Evolutionary conservation across 805 yeast genomes (phyloP).

Genomic region (Metschnikowia peoriensis): DNA sequence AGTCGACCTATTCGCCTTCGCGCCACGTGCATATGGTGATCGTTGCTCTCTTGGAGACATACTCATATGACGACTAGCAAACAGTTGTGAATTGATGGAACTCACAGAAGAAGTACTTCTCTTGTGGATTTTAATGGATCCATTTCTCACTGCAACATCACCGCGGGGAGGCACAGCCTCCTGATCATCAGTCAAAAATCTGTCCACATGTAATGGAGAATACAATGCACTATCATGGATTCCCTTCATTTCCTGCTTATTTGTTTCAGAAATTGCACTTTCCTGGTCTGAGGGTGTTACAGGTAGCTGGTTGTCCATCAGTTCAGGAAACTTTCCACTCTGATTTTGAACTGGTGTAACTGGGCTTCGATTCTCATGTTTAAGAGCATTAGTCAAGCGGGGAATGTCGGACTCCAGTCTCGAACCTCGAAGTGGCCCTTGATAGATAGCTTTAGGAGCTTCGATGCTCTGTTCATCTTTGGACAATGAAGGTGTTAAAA

Average conservation of each 20-base stretch:
- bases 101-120: conserved; percentile 11
- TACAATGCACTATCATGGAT: conserved; percentile 4
- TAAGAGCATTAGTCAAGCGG: not conserved
- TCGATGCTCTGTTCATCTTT: conserved; percentile 1
- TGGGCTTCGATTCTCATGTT: not conserved
- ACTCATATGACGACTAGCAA: not conserved
- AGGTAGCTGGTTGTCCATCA: not conserved
- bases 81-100: conserved; percentile 7
- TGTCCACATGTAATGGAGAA: conserved; percentile 15
- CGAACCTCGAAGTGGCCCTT: conserved; percentile 1
- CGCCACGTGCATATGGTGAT: not conserved
- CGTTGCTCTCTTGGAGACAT: conserved; percentile 1
- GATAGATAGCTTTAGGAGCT: conserved; percentile 1
- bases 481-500: not conserved
- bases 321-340: not conserved
- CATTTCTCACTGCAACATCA: conserved; percentile 13
- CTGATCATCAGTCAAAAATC: conserved; percentile 16
- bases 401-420: conserved; percentile 6
- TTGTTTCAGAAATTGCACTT: not conserved
- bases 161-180: conserved; percentile 20
- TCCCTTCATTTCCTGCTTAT: not conserved
- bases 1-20: not conserved
- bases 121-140: conserved; percentile 13
- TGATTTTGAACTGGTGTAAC: not conserved
- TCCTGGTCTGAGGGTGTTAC: not conserved